Base-by-base conservation (phyloP, 2,329 filamentous ascomycete genomes). In the Alternaria atra region DNA sequence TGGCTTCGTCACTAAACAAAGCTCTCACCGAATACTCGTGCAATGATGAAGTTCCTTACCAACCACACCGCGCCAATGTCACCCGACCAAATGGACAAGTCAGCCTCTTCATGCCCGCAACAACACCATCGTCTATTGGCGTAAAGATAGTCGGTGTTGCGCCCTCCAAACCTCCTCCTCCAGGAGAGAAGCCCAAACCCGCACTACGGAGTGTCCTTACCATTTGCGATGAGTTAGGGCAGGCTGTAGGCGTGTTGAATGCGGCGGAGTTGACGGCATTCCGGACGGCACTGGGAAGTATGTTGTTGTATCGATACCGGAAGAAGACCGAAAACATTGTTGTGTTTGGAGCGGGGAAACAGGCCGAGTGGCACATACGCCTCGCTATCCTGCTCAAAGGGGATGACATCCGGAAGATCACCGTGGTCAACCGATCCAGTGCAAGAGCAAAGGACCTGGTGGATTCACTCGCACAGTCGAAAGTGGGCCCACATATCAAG, bases 201-300 rank as follows among this genome's bases (percentile, higher is more conserved):
- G 64, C 76, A 39, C 85, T 90, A 13, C 88, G 86, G 3, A 90
- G 91, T 17, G 87, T 90, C 7, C 83, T 94, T 52, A 91, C 90
- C 29, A 81, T 94, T 7, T 73, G 69, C 54, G 60, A 68, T 15
- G 47, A 59, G 2, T 20, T 37, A 3, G 91, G 91, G 42, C 78
- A 82, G 10, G 85, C 91, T 0, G 78, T 87, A 5, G 92, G 90
- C 5, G 84, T 94, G 57, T 80, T 95, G 37, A 90, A 92, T 69
- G 91, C 91, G 15, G 86, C 86, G 60, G 89, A 91, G 46, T 80
- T 94, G 32, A 95, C 92, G 0, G 91, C 90, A 3, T 95, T 94
- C 78, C 88, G 92, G 61, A 95, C 92, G 0, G 90, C 91, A 0
- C 82, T 94, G 10, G 88, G 88, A 1, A 90, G 90, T 4, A 86